Evolutionary conservation across 176 grass and related monocot genomes (phyloP).

Genomic region (Carex littledalei): DNA sequence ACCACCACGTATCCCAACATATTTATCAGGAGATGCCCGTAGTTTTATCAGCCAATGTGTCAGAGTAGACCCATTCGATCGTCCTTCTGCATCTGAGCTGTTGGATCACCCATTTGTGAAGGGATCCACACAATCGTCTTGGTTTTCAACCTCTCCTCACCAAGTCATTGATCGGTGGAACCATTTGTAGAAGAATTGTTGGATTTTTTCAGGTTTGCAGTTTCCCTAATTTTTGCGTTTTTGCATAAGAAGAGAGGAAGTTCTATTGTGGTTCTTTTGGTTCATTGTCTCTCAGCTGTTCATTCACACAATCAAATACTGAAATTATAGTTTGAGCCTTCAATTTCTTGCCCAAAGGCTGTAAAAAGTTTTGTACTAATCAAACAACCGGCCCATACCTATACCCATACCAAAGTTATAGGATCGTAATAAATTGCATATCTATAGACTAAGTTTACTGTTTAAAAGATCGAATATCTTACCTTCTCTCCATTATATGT

Average conservation of each 20-base stretch:
- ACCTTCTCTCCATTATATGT: neutral
- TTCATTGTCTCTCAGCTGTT: neutral
- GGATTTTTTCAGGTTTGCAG: neutral
- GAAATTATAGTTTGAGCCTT: neutral
- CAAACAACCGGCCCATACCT: neutral
- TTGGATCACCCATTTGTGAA: conserved; percentile 36
- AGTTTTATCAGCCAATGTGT: conserved; percentile 35
- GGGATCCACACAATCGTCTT: neutral
- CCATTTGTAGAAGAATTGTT: neutral
- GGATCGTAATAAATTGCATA: neutral
- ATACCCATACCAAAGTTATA: neutral
- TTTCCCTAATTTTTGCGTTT: neutral
- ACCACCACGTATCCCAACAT: conserved; percentile 30
- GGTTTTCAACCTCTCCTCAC: neutral
- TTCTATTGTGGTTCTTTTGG: neutral
- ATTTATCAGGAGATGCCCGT: conserved; percentile 21
- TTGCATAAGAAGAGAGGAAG: neutral
- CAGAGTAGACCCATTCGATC: conserved; percentile 27
- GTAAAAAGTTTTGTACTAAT: neutral
- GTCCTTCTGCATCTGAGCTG: conserved; percentile 30
- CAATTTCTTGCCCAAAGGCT: neutral
- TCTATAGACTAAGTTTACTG: no score
- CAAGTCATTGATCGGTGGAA: neutral
- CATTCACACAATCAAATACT: neutral
- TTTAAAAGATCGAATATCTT: no score